These are phyloP conservation scores for Nemania sp. DNA, from an alignment of 2,329 filamentous ascomycete species.

Conservation along the genomic window DNA sequence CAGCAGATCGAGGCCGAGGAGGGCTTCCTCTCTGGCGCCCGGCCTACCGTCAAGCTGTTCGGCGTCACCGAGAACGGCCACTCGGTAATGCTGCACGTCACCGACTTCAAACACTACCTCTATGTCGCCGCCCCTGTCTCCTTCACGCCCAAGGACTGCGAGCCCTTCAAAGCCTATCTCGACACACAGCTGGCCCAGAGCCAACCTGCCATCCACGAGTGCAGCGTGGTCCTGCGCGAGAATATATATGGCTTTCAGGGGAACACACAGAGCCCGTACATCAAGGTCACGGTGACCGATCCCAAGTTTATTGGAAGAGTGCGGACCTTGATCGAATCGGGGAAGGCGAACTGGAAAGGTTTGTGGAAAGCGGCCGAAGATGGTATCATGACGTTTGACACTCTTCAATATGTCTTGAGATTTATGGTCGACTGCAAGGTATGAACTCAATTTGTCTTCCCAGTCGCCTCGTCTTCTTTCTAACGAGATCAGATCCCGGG, in stretches of 20 bases:
- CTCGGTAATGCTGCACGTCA: slow-evolving; percentile 93
- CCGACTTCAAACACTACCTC: slow-evolving; percentile 93
- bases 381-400: slow-evolving; percentile 90
- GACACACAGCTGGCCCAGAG: slow-evolving; percentile 77
- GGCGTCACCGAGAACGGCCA: slow-evolving; percentile 84
- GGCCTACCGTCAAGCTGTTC: slow-evolving; percentile 83
- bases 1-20: slow-evolving; percentile 97
- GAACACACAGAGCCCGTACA: slow-evolving; percentile 85
- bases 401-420: slow-evolving; percentile 88
- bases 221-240: slow-evolving; percentile 81
- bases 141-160: slow-evolving; percentile 79
- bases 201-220: slow-evolving; percentile 74
- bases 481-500: slow-evolving; percentile 67
- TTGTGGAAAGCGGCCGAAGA: slow-evolving; percentile 75
- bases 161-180: slow-evolving; percentile 76
- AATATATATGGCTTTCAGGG: slow-evolving; percentile 95
- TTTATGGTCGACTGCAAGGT: slow-evolving; percentile 98
- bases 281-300: slow-evolving; percentile 91
- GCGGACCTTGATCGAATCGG: slow-evolving; percentile 72
- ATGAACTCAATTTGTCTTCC: slow-evolving; percentile 37
- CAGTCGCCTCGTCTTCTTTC: slow-evolving; percentile 1
- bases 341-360: slow-evolving; percentile 83
- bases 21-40: slow-evolving; percentile 76
- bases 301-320: slow-evolving; percentile 81
- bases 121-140: slow-evolving; percentile 86